phyloP scores from a whole-genome alignment of 139 green algal species.

The Volvox reticuliferus region DNA sequence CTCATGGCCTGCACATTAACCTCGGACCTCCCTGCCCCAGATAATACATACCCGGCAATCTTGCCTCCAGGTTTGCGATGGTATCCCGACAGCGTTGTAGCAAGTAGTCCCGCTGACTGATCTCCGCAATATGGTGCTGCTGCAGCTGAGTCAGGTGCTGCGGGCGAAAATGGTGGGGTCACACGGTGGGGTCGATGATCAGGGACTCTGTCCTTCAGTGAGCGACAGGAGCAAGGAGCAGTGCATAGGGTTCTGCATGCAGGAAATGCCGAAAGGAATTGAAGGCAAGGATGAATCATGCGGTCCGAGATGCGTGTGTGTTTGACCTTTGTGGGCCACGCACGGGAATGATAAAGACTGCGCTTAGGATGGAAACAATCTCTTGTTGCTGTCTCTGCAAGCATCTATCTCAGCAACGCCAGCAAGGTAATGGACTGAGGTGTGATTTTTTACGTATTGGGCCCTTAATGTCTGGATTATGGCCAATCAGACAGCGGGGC shows the following conservation, averaged over 20 bases:
- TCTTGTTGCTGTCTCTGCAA: too few relatives aligned
- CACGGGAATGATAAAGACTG: too few relatives aligned
- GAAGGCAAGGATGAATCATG: neutral
- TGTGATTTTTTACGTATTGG: too few relatives aligned
- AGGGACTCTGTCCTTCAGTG: neutral
- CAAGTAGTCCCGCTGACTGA: constrained; percentile 61
- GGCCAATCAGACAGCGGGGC: too few relatives aligned
- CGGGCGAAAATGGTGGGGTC: neutral
- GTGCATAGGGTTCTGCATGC: neutral
- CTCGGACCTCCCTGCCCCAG: neutral
- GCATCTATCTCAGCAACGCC: too few relatives aligned
- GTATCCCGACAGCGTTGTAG: constrained; percentile 61
- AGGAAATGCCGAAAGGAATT: neutral
- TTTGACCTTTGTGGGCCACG: too few relatives aligned
- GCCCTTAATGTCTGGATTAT: too few relatives aligned
- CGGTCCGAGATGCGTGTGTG: too few relatives aligned
- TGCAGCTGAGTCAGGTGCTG: constrained; percentile 55
- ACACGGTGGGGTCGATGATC: neutral
- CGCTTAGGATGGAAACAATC: too few relatives aligned
- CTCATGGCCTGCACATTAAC: too few relatives aligned
- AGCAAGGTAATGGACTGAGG: too few relatives aligned
- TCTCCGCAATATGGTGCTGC: constrained; percentile 57
- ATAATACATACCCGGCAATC: neutral
- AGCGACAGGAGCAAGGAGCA: neutral
- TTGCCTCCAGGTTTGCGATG: constrained; percentile 53